Evolutionary conservation across 768 basidiomycete genomes (phyloP), one percentile per base, ranked within the genome.

Genomic region (Suillus brevipes): DNA sequence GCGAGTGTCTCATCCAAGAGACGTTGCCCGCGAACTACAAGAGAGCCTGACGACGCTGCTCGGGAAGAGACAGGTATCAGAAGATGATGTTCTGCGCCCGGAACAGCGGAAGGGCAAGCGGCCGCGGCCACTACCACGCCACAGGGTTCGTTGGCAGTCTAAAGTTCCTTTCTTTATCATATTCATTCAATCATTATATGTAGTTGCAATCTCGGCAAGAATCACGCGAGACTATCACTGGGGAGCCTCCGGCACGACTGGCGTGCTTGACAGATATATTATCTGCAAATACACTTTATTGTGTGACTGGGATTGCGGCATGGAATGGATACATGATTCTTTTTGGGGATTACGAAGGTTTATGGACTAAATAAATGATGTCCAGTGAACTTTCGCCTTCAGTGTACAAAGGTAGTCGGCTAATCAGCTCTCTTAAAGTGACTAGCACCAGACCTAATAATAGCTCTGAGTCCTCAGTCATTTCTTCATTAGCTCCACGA

Each of bases 41-140:
- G 88, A 91, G 67, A 89, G 85, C 65, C 85, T 92, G 58, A 85
- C 86, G 6, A 84, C 85, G 25, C 74, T 92, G 63, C 78, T 93
- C 18, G 91, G 90, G 10, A 93, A 94, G 73, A 82, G 90, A 10
- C 80, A 81, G 12, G 76, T 82, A 0, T 77, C 78, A 4, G 82
- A 81, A 13, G 80, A 81, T 4, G 81, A 82, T 57, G 75, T 73
- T 20, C 65, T 65, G 0, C 58, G 58, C 6, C 47, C 60, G 4
- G 70, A 66, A 14, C 67, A 66, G 2, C 67, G 63, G 56, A 73
- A 71, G 59, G 77, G 78, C 2, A 81, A 80, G 61, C 74, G 81
- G 40, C 71, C 77, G 13, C 71, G 81, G 14, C 82, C 80, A 1
- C 74, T 75, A 6, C 75, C 74, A 0, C 70, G 72, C n/a, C 70